phyloP scores from a whole-genome alignment of 208 protist genomes.

The Crithidia acanthocephali region DNA sequence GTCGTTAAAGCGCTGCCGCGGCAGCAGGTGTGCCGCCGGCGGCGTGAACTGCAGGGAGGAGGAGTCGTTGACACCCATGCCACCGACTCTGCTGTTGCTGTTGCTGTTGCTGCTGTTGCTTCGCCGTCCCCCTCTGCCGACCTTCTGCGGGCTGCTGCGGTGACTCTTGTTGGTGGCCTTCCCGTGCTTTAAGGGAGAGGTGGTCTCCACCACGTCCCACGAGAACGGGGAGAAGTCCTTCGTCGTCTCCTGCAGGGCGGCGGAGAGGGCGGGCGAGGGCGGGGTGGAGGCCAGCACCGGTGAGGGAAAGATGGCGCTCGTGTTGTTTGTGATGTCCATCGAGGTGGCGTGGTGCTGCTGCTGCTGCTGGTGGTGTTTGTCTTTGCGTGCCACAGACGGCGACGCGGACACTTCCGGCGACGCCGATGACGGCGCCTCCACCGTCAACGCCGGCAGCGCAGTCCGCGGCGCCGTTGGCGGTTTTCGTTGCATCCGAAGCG shows the following conservation, averaged over 20 bases:
- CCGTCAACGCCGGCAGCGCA: conserved; percentile 7
- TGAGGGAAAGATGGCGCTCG: neutral
- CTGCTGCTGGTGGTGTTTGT: neutral
- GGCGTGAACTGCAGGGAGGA: conserved; percentile 18
- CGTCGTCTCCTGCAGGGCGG: neutral
- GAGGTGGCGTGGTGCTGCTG: neutral
- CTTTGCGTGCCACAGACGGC: neutral
- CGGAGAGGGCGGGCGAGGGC: neutral
- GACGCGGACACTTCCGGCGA: neutral
- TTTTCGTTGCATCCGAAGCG: neutral
- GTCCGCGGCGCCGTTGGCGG: neutral
- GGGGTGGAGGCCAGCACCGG: conserved; percentile 1
- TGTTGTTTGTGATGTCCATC: conserved; percentile 15
- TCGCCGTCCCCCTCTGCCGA: neutral
- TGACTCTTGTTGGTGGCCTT: neutral
- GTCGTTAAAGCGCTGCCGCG: conserved; percentile 17
- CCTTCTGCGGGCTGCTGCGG: neutral
- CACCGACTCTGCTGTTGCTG: conserved; percentile 1
- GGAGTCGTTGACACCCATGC: neutral
- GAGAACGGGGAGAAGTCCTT: conserved; percentile 4
- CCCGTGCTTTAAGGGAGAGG: neutral
- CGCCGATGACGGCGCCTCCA: conserved; percentile 14
- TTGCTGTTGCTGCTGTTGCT: conserved; percentile 5
- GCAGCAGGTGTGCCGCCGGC: neutral
- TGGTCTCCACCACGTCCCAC: conserved; percentile 5